Conservation (phyloP, 176 grass and related monocot genomes). For the Triticum monococcum region DNA sequence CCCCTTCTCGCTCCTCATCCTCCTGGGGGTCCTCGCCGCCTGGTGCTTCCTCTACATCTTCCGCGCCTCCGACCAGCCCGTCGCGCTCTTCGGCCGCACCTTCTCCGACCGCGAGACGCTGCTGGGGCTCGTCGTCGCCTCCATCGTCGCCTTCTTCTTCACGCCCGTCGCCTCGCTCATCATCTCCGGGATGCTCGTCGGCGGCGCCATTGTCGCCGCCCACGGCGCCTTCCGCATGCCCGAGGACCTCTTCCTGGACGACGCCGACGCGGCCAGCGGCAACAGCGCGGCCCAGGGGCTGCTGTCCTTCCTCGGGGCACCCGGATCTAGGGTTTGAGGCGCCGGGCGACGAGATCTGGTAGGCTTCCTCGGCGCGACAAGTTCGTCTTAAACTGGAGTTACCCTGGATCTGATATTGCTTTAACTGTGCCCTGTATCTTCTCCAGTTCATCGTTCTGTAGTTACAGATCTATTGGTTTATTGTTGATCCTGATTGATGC, state of each 20-base stretch:
- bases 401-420: conserved; percentile 40
- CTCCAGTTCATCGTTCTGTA: conserved; percentile 1
- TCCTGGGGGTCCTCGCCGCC: conserved; percentile 65
- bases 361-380: conserved; percentile 25
- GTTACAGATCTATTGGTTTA: conserved; percentile 36
- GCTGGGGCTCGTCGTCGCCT: conserved; percentile 57
- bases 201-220: conserved; percentile 58
- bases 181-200: conserved; percentile 80
- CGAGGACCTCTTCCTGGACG: conserved; percentile 92
- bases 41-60: conserved; percentile 99
- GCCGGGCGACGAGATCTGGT: conserved; percentile 45
- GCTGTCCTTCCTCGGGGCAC: conserved; percentile 65
- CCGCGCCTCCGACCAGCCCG: conserved; percentile 75
- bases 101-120: conserved; percentile 96
- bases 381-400: conserved; percentile 24
- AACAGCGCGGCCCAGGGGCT: conserved; percentile 51
- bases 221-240: conserved; percentile 80
- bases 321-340: conserved; percentile 60
- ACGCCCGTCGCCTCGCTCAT: conserved; percentile 89
- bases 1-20: conserved; percentile 86
- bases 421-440: conserved; percentile 15
- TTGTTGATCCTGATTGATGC: conserved; percentile 11
- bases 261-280: conserved; percentile 36
- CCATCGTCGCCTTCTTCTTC: conserved; percentile 72
- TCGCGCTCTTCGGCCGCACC: conserved; percentile 86